These are phyloP conservation scores for Penicillium sp. DNA, from an alignment of 2,329 filamentous ascomycete genomes.

Conservation along the genomic window DNA sequence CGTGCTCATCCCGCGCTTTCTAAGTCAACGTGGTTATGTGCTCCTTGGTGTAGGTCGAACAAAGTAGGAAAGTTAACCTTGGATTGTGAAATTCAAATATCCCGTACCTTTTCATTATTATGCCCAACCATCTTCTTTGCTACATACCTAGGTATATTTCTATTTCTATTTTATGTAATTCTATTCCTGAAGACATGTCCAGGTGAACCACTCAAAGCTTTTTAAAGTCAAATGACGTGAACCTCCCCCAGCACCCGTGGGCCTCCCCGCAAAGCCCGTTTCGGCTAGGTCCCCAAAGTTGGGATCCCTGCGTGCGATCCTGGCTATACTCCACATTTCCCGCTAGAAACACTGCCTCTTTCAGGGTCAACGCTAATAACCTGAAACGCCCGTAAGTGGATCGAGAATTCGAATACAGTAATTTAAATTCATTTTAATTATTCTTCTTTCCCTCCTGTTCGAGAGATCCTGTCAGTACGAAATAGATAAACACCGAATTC, in stretches of 20 bases:
- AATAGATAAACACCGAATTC: not conserved
- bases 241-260: not conserved
- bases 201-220: not conserved
- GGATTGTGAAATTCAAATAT: not conserved
- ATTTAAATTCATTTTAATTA: not conserved
- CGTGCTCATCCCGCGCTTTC: constrained; percentile 30
- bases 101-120: not conserved
- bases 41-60: not conserved
- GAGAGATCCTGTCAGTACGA: not conserved
- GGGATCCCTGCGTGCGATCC: constrained; percentile 34
- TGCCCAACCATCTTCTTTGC: no score
- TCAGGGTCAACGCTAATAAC: constrained; percentile 32
- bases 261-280: constrained; percentile 32
- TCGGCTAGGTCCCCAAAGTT: constrained; percentile 13
- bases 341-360: constrained; percentile 29
- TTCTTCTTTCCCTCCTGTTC: not conserved
- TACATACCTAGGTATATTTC: no score
- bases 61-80: constrained; percentile 6
- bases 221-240: constrained; percentile 17
- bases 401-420: not conserved
- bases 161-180: not conserved
- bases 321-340: constrained; percentile 20
- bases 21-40: constrained; percentile 15
- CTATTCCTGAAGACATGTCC: not conserved
- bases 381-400: constrained; percentile 29